Base-by-base conservation (phyloP, 2,329 filamentous ascomycete genomes). In the Nigrospora sphaerica region DNA sequence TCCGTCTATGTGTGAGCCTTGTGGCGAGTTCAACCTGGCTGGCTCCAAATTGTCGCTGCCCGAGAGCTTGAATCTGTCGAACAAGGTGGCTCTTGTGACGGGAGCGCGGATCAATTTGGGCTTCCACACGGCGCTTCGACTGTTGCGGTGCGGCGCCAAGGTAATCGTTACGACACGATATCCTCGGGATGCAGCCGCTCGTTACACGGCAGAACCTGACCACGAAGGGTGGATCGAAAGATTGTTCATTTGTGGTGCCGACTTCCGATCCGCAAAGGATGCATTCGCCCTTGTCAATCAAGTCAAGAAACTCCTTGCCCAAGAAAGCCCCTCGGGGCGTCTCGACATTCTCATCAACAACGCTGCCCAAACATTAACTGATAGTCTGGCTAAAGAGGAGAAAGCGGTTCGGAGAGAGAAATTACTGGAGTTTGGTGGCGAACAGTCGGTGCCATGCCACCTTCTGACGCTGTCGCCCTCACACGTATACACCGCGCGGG, bases 321-420 rank as follows among this genome's bases (percentile, higher is more conserved):
- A 38, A 18, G 49, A 40, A 34, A 38, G 45, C 23, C 7, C 23
- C 2, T 9, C 23, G 11, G 41, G 42, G 28, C 40, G 16, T 32
- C 50, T 68, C 11, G 55, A 66, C 47, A 56, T 68, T 7, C 43
- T 68, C 39, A 58, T 68, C 51, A 68, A 67, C 41, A 68, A 68
- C 42, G 66, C 66, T 2, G 65, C 66, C 4, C 65, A 67, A 49
- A 67, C 63, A 1, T 47, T 66, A 35, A 66, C 63, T 0, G 66
- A 68, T 38, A 57, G 61, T 9, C 37, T 64, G 11, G 47, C 50
- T 33, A 59, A 55, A 31, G 63, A 67, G 39, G 35, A 54, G n/a
- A 50, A 28, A 17, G 61, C 60, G 0, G 54, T 67, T 11, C 40
- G 49, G 13, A 47, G 53, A n/a, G 61, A 62, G 37, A 46, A 48